Conservation (phyloP, 2,329 filamentous ascomycete genomes). For the Fusarium pseudonygamai region DNA sequence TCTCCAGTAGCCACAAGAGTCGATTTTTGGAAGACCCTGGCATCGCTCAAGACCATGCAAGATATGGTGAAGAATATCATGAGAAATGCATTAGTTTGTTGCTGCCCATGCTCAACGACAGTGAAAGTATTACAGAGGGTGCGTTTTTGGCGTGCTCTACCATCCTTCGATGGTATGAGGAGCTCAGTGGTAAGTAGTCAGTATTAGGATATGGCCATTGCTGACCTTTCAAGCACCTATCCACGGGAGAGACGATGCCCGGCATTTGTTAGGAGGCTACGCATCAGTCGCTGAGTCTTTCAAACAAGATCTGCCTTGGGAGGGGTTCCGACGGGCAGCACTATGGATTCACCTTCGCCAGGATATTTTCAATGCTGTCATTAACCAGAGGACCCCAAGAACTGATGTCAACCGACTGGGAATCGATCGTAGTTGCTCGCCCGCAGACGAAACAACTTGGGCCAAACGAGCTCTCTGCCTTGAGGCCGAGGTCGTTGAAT, state of each 20-base stretch:
- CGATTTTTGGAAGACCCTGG: background rate
- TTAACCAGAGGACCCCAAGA: background rate
- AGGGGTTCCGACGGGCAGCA: background rate
- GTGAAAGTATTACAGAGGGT: background rate
- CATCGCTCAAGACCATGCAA: background rate
- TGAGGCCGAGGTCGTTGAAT: background rate
- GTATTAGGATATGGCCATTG: background rate
- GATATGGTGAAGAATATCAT: background rate
- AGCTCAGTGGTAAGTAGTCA: background rate
- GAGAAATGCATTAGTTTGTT: background rate
- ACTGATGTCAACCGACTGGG: background rate
- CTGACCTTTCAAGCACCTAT: background rate
- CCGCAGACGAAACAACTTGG: background rate
- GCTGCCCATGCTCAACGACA: background rate
- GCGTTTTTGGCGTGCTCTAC: background rate
- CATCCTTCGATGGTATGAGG: background rate
- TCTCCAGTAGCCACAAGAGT: background rate
- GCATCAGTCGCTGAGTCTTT: background rate
- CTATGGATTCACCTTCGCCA: background rate
- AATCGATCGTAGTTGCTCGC: background rate
- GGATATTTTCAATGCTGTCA: background rate
- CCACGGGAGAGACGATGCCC: background rate
- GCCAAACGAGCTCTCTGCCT: background rate
- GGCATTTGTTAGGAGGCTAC: background rate
- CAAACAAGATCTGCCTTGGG: background rate